Base-by-base conservation (phyloP, 2,329 filamentous ascomycete genomes). In the Trichoderma brevicompactum region DNA sequence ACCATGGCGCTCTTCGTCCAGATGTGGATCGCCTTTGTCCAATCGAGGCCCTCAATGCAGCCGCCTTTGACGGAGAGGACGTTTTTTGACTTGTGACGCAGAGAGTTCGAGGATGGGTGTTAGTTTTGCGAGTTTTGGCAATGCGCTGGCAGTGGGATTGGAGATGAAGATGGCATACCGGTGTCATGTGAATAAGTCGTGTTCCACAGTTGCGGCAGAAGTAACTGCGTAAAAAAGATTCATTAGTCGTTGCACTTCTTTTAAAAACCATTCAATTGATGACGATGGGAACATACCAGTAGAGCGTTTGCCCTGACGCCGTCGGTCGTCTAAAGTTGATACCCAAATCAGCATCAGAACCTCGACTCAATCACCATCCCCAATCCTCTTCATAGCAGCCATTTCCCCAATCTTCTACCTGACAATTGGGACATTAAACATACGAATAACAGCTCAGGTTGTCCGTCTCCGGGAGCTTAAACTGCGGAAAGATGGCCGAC, bases 401-500 rank as follows among this genome's bases (percentile, higher is more conserved):
- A 17, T 5, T 15, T 19, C 6, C 13, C 7, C 13, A 12, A 13
- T 34, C 34, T n/a, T 28, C 1, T 2, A 12, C 5, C 7, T 7
- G 7, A 28, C 1, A 7, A 4, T 12, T 9, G 12, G n/a, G 13
- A n/a, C n/a, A 49, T 3, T 1, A 10, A 13, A 65, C 83, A 73
- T 72, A 85, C 85, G 78, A 79, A 69, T 87, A 87, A 68, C 83
- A 84, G 65, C 82, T 82, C 69, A 88, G 71, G 53, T 80, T 67
- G 23, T 82, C 79, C 15, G 73, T 76, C 43, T 76, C 74, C 0
- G 87, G 85, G 34, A 91, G 77, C 9, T 79, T 74, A 67, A 91
- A 91, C n/a, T 80, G 80, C 1, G 88, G 89, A 70, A 90, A 92
- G 67, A 90, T 89, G 69, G 89, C 89, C 41, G 87, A 88, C 38